Conservation (phyloP, 202 grass and related monocot genomes). For the Saccharum hybrid region DNA sequence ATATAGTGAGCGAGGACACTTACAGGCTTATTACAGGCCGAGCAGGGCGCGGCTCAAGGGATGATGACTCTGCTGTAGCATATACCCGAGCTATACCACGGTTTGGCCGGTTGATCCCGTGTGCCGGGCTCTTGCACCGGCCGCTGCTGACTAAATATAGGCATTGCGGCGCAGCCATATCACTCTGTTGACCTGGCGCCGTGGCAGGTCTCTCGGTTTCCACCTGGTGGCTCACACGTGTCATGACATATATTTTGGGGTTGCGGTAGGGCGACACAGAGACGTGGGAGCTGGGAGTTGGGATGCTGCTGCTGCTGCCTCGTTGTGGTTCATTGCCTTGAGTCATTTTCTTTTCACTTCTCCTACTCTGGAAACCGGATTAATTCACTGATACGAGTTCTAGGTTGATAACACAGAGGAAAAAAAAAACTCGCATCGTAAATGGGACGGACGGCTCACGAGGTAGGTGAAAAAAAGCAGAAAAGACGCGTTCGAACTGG, state of each 20-base stretch:
- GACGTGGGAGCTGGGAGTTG: background rate
- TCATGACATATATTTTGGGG: background rate
- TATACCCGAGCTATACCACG: background rate
- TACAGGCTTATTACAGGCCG: background rate
- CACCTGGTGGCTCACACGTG: constrained; percentile 7
- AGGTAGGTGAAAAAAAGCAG: background rate
- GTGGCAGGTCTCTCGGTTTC: background rate
- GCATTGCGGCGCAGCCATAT: background rate
- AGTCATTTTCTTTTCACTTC: no score
- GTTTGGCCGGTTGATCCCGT: background rate
- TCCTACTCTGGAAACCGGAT: background rate
- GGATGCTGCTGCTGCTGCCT: no score
- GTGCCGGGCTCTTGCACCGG: background rate
- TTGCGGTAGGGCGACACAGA: background rate
- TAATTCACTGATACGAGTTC: background rate
- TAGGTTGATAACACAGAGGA: background rate
- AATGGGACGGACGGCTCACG: background rate
- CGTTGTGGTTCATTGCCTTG: no score
- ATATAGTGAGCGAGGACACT: background rate
- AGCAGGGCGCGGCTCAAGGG: no score
- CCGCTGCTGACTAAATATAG: constrained; percentile 39
- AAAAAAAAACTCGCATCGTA: no score
- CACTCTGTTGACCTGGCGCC: constrained; percentile 35
- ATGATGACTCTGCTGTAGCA: background rate
- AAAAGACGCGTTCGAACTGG: background rate